Conservation (phyloP, 305 asterid species). For the Euphrasia arctica region DNA sequence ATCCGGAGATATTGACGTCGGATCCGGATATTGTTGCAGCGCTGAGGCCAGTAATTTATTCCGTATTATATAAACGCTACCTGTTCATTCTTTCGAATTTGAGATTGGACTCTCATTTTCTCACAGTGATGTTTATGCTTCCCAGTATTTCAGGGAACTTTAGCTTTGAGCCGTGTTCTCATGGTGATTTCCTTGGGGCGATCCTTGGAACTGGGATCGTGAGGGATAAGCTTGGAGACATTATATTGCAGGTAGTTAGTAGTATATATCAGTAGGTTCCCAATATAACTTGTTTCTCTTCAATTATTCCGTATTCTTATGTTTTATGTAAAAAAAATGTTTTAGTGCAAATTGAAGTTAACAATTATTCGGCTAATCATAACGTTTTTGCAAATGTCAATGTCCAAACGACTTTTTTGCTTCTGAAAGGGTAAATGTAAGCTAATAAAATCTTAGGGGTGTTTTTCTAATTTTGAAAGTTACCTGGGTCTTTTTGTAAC, state of each 20-base stretch:
- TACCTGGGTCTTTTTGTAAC: too few relatives aligned
- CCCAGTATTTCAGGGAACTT: slow-evolving; percentile 86
- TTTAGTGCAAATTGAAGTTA: background rate
- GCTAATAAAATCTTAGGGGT: too few relatives aligned
- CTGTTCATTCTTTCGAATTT: slow-evolving; percentile 3
- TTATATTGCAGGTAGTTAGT: slow-evolving; percentile 65
- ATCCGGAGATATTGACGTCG: slow-evolving; percentile 60
- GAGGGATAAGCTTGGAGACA: slow-evolving; percentile 86
- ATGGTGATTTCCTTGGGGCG: slow-evolving; percentile 94
- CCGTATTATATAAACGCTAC: background rate
- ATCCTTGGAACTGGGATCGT: slow-evolving; percentile 90
- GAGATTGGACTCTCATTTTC: slow-evolving; percentile 9
- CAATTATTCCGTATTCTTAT: background rate
- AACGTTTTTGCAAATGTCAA: too few relatives aligned
- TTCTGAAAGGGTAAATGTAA: too few relatives aligned
- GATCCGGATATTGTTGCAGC: slow-evolving; percentile 87
- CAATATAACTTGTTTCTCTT: slow-evolving; percentile 14
- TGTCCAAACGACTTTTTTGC: too few relatives aligned
- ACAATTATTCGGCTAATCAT: too few relatives aligned
- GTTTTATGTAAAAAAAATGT: background rate
- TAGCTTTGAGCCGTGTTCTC: slow-evolving; percentile 71
- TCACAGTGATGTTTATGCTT: slow-evolving; percentile 27
- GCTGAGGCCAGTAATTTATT: slow-evolving; percentile 45
- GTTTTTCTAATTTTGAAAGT: too few relatives aligned
- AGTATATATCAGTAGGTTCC: slow-evolving; percentile 6